Conservation (phyloP, 768 basidiomycete genomes). For the Lactifluus pinguis region DNA sequence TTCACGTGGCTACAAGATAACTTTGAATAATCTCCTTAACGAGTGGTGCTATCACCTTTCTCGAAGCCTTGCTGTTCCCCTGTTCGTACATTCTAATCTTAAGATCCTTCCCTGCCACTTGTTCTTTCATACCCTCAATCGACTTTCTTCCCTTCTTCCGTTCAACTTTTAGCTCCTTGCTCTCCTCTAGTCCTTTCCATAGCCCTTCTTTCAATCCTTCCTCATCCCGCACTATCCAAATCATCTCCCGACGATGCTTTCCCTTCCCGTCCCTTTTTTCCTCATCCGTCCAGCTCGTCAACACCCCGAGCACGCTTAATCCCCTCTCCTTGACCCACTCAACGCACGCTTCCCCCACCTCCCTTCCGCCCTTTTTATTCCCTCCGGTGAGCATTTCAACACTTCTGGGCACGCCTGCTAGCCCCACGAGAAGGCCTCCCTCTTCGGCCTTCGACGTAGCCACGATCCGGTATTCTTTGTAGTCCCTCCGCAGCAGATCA, state of each 20-base stretch:
- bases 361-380: constrained; percentile 32
- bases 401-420: constrained; percentile 73
- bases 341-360: constrained; percentile 32
- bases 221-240: constrained; percentile 50
- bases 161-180: constrained; percentile 42
- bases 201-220: constrained; percentile 37
- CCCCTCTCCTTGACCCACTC: constrained; percentile 59
- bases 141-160: constrained; percentile 27
- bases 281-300: constrained; percentile 61
- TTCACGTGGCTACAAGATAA: background rate
- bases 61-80: constrained; percentile 8
- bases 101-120: constrained; percentile 22
- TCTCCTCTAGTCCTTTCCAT: constrained; percentile 52
- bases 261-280: constrained; percentile 41
- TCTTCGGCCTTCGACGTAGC: constrained; percentile 34
- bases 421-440: constrained; percentile 50
- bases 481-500: constrained; percentile 89
- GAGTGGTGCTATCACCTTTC: constrained; percentile 17
- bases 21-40: constrained; percentile 1
- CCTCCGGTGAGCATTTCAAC: constrained; percentile 45
- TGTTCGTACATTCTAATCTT: constrained; percentile 13
- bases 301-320: constrained; percentile 64
- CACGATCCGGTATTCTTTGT: constrained; percentile 70
- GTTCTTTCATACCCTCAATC: constrained; percentile 21
- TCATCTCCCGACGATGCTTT: constrained; percentile 58